These are phyloP conservation scores for Candida khao-thaluensis DNA, from an alignment of 805 yeast species.

Conservation along the genomic window DNA sequence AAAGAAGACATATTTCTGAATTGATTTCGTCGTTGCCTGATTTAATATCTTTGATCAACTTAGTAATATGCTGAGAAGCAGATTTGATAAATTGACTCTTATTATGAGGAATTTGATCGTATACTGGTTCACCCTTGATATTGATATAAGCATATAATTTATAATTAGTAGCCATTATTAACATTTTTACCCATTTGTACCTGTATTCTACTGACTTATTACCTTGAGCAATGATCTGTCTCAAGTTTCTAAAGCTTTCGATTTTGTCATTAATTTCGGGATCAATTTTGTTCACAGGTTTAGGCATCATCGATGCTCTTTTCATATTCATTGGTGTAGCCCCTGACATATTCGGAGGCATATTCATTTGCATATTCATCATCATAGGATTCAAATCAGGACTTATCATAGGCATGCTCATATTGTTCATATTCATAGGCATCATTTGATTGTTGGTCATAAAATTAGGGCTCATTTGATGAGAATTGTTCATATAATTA, in stretches of 20 bases:
- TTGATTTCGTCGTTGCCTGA: conserved; percentile 20
- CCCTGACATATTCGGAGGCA: conserved; percentile 4
- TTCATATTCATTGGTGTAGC: conserved; percentile 6
- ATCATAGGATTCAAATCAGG: conserved; percentile 3
- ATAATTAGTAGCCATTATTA: conserved; percentile 38
- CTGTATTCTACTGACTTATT: conserved; percentile 42
- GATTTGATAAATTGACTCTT: conserved; percentile 39
- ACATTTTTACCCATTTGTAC: conserved; percentile 43
- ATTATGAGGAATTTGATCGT: conserved; percentile 30
- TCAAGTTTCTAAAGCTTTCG: conserved; percentile 32
- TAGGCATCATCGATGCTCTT: conserved; percentile 1
- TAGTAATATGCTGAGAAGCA: conserved; percentile 35
- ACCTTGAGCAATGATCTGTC: conserved; percentile 39
- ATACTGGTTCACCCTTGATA: conserved; percentile 40
- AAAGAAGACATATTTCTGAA: conserved; percentile 34
- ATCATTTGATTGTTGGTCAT: background rate
- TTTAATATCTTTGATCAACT: conserved; percentile 33
- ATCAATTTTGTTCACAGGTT: conserved; percentile 13
- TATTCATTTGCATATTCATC: conserved; percentile 7
- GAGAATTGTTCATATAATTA: background rate
- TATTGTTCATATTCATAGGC: conserved; percentile 1
- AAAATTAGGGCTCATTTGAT: conserved; percentile 1
- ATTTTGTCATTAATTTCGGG: conserved; percentile 29
- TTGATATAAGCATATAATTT: conserved; percentile 41
- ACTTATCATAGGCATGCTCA: conserved; percentile 1